phyloP scores from a whole-genome alignment of 495 filamentous ascomycete species.

The Trichoderma erinaceum region DNA sequence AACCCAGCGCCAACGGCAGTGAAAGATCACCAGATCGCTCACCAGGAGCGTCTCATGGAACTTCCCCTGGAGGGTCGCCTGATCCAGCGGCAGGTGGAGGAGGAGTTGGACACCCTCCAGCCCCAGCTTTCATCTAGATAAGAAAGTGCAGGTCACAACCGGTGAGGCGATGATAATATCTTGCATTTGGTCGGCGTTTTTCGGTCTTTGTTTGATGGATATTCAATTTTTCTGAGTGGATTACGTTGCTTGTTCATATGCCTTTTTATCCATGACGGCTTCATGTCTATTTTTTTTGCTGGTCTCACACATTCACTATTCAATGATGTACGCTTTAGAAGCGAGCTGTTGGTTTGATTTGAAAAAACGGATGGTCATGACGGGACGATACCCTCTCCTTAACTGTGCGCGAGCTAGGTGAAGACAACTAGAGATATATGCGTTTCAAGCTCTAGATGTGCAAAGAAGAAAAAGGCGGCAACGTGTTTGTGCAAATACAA shows the following conservation, averaged over 20 bases:
- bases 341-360: too few species aligned
- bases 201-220: not conserved
- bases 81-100: not conserved
- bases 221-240: not conserved
- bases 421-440: not conserved
- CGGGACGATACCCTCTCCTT: not conserved
- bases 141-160: not conserved
- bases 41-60: not conserved
- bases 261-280: not conserved
- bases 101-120: not conserved
- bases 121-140: not conserved
- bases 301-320: not conserved
- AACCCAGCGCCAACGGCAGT: constrained; percentile 25
- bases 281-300: not conserved
- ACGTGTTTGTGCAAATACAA: not conserved
- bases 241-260: not conserved
- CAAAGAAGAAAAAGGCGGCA: not conserved
- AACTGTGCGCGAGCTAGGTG: not conserved
- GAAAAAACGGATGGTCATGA: too few species aligned
- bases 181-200: constrained; percentile 5
- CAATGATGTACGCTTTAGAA: too few species aligned
- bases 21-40: not conserved
- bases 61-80: not conserved
- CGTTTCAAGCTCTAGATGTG: not conserved
- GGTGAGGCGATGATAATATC: not conserved